Evolutionary conservation across 805 yeast species (phyloP), one percentile per base, ranked within the genome.

Genomic region (Geotrichum ghanense): DNA sequence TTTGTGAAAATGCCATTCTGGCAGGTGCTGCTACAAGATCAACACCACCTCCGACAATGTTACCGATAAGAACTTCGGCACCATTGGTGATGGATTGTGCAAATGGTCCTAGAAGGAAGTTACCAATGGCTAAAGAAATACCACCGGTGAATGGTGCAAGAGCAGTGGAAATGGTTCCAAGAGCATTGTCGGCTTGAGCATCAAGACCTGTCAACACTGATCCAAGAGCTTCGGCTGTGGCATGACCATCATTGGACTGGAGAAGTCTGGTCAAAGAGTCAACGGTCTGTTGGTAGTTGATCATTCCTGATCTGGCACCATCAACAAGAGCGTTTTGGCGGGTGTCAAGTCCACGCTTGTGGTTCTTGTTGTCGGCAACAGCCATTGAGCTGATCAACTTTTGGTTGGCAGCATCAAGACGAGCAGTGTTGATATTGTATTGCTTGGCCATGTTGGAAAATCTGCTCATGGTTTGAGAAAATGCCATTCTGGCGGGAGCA

Each of bases 21-120:
- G 43, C 44, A 12, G 53, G 53, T 2, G 44, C 50, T 3, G 47
- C 21, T 7, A 40, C 44, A 17, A 40, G 39, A 43, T 49, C 53
- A 22, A 50, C 23, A 10, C 45, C 41, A 19, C 48, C 56, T 2
- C 55, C 55, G 6, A 40, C 48, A 21, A 47, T 35, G 44, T 53
- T 55, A 2, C 59, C 55, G 25, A 58, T 43, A 17, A 61, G 45
- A 16, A 60, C 63, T 47, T 60, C 64, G 17, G 60, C 63, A 23
- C 67, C 64, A 24, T 55, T 50, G 31, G 65, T 60, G 21, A 58
- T 39, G 3, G 62, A 53, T 52, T 62, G 65, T 31, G 59, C 59
- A 44, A 54, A 50, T 19, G 65, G 64, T 26, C 64, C 64, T 17
- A 53, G 45, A 37, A 52, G 44, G 41, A 40, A 19, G 22, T 35